A percentile compares a stretch with the other conserved stretches of the same genome.
phyloP scores from a whole-genome alignment of 352 stramenopile species.

The Phytophthora syringae region DNA sequence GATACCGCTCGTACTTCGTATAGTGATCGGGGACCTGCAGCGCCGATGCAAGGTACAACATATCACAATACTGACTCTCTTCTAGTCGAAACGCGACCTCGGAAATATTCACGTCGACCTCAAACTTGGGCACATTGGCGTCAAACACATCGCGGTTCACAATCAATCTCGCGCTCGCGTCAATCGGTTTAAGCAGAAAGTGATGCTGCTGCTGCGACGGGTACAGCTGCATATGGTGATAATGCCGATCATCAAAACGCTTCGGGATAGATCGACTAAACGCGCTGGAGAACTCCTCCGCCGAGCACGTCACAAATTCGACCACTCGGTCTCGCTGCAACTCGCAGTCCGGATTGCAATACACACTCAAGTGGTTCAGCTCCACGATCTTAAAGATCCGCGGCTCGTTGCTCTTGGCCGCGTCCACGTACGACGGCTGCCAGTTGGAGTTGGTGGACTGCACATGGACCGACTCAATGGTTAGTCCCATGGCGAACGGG shows the following conservation, averaged over 20 bases:
- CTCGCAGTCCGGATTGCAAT: slow-evolving; percentile 84
- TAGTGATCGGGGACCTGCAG: slow-evolving; percentile 79
- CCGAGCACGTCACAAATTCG: slow-evolving; percentile 74
- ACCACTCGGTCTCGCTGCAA: slow-evolving; percentile 57
- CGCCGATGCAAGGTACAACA: slow-evolving; percentile 78
- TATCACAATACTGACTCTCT: slow-evolving; percentile 89
- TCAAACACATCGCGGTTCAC: slow-evolving; percentile 86
- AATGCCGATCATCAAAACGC: slow-evolving; percentile 75
- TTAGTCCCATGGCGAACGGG: slow-evolving; percentile 82
- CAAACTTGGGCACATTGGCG: slow-evolving; percentile 78
- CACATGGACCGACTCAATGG: slow-evolving; percentile 83
- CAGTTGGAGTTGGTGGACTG: slow-evolving; percentile 90
- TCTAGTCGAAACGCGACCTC: slow-evolving; percentile 85
- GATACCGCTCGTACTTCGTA: slow-evolving; percentile 82
- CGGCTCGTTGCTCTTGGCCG: slow-evolving; percentile 78
- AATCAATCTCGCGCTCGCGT: slow-evolving; percentile 80
- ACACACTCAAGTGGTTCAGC: slow-evolving; percentile 88
- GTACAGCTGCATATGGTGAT: slow-evolving; percentile 75
- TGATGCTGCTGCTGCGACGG: slow-evolving; percentile 79
- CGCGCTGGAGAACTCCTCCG: slow-evolving; percentile 78
- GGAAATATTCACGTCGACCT: slow-evolving; percentile 80
- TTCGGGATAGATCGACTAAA: slow-evolving; percentile 87
- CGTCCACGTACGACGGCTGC: slow-evolving; percentile 87
- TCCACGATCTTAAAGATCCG: slow-evolving; percentile 91
- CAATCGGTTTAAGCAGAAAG: slow-evolving; percentile 86